phyloP scores from a whole-genome alignment of 129 eudicot species.

The Flaveria brownii region DNA sequence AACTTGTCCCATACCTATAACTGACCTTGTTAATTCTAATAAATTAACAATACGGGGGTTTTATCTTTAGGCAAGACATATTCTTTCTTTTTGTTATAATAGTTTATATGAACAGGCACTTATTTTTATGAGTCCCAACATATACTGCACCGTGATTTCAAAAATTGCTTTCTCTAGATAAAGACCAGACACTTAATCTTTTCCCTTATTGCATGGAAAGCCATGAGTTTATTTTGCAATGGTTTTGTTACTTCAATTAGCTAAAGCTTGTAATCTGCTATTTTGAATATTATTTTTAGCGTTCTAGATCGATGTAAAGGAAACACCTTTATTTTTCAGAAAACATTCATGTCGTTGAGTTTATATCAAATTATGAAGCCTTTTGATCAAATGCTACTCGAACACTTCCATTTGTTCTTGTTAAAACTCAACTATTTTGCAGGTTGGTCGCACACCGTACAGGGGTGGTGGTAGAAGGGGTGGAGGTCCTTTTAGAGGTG shows the following conservation, averaged over 20 bases:
- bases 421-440: conserved; percentile 27
- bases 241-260: neutral
- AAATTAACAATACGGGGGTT: conserved; percentile 1
- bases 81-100: neutral
- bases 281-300: neutral
- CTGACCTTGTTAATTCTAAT: neutral
- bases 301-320: conserved; percentile 8
- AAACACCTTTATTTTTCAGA: neutral
- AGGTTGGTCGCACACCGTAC: conserved; percentile 38
- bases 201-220: neutral
- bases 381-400: neutral
- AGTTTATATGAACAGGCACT: neutral
- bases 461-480: conserved; percentile 50
- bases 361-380: neutral
- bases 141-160: neutral
- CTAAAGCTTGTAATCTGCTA: neutral
- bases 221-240: neutral
- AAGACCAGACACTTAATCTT: neutral
- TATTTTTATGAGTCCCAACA: neutral
- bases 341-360: neutral
- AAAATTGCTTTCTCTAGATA: neutral
- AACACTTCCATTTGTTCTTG: neutral
- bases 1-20: neutral
- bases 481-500: conserved; percentile 37
- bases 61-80: neutral